Conservation (phyloP, 768 basidiomycete genomes). For the Auriscalpium orientale region DNA sequence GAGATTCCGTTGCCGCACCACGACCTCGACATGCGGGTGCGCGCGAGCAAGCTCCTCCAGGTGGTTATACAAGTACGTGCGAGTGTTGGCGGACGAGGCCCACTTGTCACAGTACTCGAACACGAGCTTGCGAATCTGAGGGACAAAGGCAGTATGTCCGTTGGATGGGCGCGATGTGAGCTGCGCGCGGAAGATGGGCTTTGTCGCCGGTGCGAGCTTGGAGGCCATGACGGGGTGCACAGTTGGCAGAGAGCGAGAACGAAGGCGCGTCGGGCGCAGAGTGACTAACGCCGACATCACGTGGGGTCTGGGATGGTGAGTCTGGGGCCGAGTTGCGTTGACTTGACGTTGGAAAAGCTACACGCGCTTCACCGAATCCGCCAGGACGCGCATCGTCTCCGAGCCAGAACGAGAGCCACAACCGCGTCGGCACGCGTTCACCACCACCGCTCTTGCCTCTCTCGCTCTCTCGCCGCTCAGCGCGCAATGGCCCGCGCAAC, state of each 20-base stretch:
- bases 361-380: constrained; percentile 11
- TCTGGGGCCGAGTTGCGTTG: not conserved
- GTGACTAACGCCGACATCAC: not conserved
- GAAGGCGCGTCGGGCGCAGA: not conserved
- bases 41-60: constrained; percentile 56
- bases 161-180: constrained; percentile 60
- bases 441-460: not conserved
- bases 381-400: constrained; percentile 21
- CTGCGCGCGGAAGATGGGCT: constrained; percentile 37
- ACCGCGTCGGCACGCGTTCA: constrained; percentile 10
- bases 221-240: constrained; percentile 28
- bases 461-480: constrained; percentile 5
- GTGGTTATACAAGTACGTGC: constrained; percentile 58
- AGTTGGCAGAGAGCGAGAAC: not conserved
- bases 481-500: constrained; percentile 67
- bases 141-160: constrained; percentile 66
- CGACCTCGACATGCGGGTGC: constrained; percentile 81
- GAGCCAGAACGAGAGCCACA: not conserved
- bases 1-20: constrained; percentile 66
- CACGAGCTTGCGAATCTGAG: constrained; percentile 78
- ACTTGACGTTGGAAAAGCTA: not conserved
- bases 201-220: constrained; percentile 19
- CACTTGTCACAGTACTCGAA: constrained; percentile 84
- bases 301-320: constrained; percentile 7
- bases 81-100: constrained; percentile 66